Conservation (phyloP, 73 alveolate genomes). For the Symbiodinium natans region DNA sequence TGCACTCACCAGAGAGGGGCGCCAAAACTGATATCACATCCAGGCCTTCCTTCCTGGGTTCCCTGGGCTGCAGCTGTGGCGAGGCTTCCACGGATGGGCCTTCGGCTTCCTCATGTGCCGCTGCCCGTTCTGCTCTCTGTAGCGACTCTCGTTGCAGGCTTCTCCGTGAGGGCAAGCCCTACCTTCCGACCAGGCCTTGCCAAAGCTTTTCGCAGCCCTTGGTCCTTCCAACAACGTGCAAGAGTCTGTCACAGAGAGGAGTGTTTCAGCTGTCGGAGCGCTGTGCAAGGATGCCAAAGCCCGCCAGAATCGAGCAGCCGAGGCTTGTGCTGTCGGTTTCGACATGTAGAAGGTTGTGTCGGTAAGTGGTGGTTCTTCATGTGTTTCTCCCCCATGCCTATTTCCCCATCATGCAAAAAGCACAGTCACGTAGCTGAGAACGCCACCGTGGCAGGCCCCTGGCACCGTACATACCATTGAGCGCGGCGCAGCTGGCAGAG, state of each 20-base stretch:
- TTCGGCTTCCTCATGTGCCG: too few species aligned
- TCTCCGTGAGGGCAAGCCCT: constrained; percentile 64
- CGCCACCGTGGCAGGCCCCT: neutral
- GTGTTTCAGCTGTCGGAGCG: too few species aligned
- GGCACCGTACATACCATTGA: constrained; percentile 49
- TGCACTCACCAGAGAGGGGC: neutral
- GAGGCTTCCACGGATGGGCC: constrained; percentile 15
- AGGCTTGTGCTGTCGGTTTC: neutral
- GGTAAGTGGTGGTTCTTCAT: too few species aligned
- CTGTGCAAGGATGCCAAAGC: neutral
- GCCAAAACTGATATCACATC: neutral
- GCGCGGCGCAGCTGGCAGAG: constrained; percentile 49
- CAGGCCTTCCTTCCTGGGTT: constrained; percentile 19
- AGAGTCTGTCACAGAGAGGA: too few species aligned
- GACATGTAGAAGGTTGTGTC: too few species aligned
- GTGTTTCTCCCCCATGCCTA: too few species aligned
- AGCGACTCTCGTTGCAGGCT: too few species aligned
- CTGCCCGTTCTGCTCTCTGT: too few species aligned
- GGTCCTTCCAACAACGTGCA: neutral
- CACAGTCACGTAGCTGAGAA: too few species aligned
- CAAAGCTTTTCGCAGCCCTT: neutral
- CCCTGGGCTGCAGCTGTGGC: constrained; percentile 74
- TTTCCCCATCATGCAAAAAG: too few species aligned
- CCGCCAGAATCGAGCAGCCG: neutral
- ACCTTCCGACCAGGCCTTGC: constrained; percentile 76